phyloP scores from a whole-genome alignment of 352 stramenopile genomes.

The Globisporangium nunn region DNA sequence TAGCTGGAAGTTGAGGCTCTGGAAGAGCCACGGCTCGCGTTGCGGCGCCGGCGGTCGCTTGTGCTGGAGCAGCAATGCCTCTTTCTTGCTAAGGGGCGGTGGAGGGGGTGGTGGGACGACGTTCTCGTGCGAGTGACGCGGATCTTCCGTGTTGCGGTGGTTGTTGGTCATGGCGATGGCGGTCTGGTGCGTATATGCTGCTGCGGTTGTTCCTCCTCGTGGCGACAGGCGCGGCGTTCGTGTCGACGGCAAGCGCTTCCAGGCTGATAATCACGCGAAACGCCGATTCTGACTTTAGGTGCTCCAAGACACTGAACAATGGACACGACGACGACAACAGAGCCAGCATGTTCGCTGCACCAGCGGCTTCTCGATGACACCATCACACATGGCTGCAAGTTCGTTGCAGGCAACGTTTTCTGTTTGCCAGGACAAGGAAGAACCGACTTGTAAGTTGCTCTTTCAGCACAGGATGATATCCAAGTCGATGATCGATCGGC shows the following conservation, averaged over 20 bases:
- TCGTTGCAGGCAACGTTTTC: no score
- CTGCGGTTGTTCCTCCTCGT: not conserved
- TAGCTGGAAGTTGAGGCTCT: conserved; percentile 39
- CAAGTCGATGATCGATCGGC: no score
- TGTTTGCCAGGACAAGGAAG: no score
- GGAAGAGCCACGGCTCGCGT: conserved; percentile 66
- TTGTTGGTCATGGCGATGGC: conserved; percentile 1
- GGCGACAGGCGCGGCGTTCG: no score
- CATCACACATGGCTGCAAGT: no score
- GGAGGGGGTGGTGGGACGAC: not conserved
- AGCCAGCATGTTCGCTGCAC: no score
- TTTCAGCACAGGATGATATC: no score
- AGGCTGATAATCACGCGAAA: not conserved
- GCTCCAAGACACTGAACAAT: not conserved
- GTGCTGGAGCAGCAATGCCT: conserved; percentile 17
- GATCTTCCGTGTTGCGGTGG: conserved; percentile 1
- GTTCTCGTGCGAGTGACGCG: not conserved
- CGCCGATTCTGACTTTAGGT: not conserved
- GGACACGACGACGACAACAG: no score
- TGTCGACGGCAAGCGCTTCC: not conserved
- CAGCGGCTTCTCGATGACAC: no score
- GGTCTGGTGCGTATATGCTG: not conserved
- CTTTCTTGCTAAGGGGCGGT: conserved; percentile 15
- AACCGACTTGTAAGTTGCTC: no score
- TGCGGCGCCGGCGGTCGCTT: conserved; percentile 16